Conservation (phyloP, 352 stramenopile species). For the Phytopythium chamaehyphon region DNA sequence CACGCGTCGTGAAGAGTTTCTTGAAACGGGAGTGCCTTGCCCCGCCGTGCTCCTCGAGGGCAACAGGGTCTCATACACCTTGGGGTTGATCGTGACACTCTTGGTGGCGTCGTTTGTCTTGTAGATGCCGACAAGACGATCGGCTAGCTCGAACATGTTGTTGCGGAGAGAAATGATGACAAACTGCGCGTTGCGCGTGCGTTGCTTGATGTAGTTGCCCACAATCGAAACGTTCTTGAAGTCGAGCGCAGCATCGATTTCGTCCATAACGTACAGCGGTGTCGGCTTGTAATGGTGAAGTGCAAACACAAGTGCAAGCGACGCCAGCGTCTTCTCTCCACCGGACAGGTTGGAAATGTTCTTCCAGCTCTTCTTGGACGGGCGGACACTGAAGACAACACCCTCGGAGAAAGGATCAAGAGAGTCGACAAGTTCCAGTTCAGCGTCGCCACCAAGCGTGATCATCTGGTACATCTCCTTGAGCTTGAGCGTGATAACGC, state of each 20-base stretch:
- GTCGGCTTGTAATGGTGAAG: conserved; percentile 99
- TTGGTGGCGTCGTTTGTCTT: conserved; percentile 99
- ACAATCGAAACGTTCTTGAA: conserved; percentile 99
- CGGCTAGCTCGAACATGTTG: conserved; percentile 99
- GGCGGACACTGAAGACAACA: conserved; percentile 98
- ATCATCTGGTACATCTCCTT: conserved; percentile 99
- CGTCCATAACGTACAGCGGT: conserved; percentile 99
- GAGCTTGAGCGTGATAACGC: conserved; percentile 98
- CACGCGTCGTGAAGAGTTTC: conserved; percentile 12
- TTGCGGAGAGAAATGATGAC: conserved; percentile 99
- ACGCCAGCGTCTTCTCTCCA: conserved; percentile 99
- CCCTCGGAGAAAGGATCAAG: conserved; percentile 99
- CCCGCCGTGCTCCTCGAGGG: conserved; percentile 4
- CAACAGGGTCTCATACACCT: conserved; percentile 62
- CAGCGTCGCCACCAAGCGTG: conserved; percentile 95
- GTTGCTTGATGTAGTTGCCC: conserved; percentile 99
- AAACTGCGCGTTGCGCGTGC: conserved; percentile 99
- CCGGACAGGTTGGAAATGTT: conserved; percentile 99
- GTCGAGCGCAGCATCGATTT: conserved; percentile 93
- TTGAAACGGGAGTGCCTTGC: conserved; percentile 19
- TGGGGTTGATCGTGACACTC: conserved; percentile 98
- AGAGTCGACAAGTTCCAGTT: conserved; percentile 99
- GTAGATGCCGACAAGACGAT: conserved; percentile 99
- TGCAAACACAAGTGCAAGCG: conserved; percentile 99
- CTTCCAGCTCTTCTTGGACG: conserved; percentile 99